Evolutionary conservation across 345 rosid species (phyloP), one percentile per base, ranked within the genome.

Genomic region (Jatropha curcas): DNA sequence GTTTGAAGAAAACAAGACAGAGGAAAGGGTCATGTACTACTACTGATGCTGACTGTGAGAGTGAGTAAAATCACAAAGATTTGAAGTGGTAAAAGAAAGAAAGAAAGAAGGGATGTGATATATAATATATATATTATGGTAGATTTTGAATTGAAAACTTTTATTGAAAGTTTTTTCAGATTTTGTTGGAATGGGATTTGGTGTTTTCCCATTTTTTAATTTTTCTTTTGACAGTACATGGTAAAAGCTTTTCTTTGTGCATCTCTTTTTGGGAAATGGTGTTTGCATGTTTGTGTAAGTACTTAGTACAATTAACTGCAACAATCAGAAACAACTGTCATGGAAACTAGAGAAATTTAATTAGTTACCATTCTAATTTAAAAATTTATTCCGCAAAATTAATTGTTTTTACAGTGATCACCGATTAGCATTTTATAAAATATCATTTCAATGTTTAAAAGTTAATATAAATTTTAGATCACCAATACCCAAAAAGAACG

Each of bases 1-100:
- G 85, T 82, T 86, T 81, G 86, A 85, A 74, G 92, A 87, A 75
- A 86, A 71, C 86, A 92, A 85, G 84, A 78, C 79, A 16, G 88
- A 77, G 33, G 87, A 82, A 70, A 79, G 72, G 74, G 76, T 77
- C 73, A 74, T 85, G 92, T 79, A 84, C 86, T 88, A 85, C 73
- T 90, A 81, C 71, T 61, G 67, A 84, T 74, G 61, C 37, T 71
- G 83, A 79, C 74, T 41, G 45, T 48, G 53, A 48, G n/a, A 65
- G 76, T 12, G 63, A 5, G 82, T 77, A 51, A 71, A 74, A 74
- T 81, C 80, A 79, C 57, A 68, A 30, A 76, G 81, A 80, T 80
- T 72, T 76, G 55, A 66, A 64, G 67, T 31, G 51, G 16, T 1
- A n/a, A 62, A 43, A 16, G 7, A 11, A 41, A 25, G 4, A 53